A percentile compares a stretch with the other conserved stretches of the same genome.
These are phyloP conservation scores for Aphanocladium album DNA, from an alignment of 2,329 filamentous ascomycete species.

Conservation along the genomic window DNA sequence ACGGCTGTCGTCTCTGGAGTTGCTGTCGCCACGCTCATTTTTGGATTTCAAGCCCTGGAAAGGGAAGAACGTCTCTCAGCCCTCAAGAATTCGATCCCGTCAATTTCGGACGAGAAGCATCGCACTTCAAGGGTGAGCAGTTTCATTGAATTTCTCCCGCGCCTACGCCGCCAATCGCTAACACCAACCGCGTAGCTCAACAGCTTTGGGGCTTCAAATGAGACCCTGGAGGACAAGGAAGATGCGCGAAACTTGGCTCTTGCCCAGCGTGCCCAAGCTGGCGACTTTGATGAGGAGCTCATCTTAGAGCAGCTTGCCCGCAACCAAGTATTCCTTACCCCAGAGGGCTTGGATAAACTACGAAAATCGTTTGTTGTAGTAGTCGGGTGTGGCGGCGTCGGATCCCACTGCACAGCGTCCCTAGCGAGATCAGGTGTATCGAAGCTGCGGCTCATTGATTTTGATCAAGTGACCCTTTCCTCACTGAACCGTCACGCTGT, in stretches of 20 bases:
- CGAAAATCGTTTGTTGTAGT: constrained; percentile 80
- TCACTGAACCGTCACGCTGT: constrained; percentile 95
- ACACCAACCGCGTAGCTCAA: constrained; percentile 45
- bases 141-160: constrained; percentile 4
- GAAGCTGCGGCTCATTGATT: constrained; percentile 86
- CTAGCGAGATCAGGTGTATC: constrained; percentile 85
- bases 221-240: constrained; percentile 48
- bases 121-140: constrained; percentile 15
- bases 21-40: constrained; percentile 53
- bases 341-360: constrained; percentile 73
- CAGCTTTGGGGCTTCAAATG: constrained; percentile 51
- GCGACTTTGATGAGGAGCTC: constrained; percentile 69
- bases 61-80: constrained; percentile 48
- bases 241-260: constrained; percentile 55
- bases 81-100: constrained; percentile 57
- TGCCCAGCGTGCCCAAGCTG: constrained; percentile 54
- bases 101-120: constrained; percentile 18
- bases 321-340: constrained; percentile 84
- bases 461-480: constrained; percentile 93
- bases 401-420: constrained; percentile 82
- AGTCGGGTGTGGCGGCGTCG: constrained; percentile 90
- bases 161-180: constrained; percentile 15
- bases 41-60: constrained; percentile 58
- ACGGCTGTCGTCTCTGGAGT: constrained; percentile 64
- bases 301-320: constrained; percentile 92